Evolutionary conservation across 805 yeast genomes (phyloP), one percentile per base, ranked within the genome.

Genomic region (Hemisphaericaspora nanyangensis): DNA sequence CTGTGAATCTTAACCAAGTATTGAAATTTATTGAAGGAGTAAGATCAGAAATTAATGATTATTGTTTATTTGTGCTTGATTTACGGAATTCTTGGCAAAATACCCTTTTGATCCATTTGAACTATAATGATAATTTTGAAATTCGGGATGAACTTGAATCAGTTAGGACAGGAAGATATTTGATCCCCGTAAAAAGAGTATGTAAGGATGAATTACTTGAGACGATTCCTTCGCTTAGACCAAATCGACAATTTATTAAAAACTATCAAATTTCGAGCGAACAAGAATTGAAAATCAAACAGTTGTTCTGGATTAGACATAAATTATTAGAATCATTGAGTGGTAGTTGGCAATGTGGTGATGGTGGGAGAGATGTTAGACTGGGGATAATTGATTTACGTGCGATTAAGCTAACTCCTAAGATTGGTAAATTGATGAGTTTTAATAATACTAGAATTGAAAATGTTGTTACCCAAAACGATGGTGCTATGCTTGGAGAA

Each of bases 281-380:
- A 7, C 87, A 85, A 43, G 81, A 74, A 26, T 50, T 50, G 31
- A 74, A 68, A 38, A 74, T 79, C 61, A 69, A 79, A 40, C 81
- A 79, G 44, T 63, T 76, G 2, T 93, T 89, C 58, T 91, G 99
- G 99, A 76, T 84, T 46, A 64, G 95, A 41, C 79, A 83, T 40
- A 72, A 73, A 44, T 56, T 93, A 1, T 62, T 91, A 37, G 67
- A 72, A 33, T 64, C 66, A 12, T 49, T 93, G 5, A 56, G 61
- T 2, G 96, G 95, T 2, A 50, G 58, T 2, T 91, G 99, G 99
- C 51, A 50, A 17, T 58, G 67, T 4, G 43, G 35, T 5, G 31
- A 35, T 3, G 31, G 34, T 16, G 38, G 25, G 38, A 46, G n/a
- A 33, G 38, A 60, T 29, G 32, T 37, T 26, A 59, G 81, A 20